Evolutionary conservation across 2,329 filamentous ascomycete species (phyloP).

Genomic region (Colletotrichum caudatum): DNA sequence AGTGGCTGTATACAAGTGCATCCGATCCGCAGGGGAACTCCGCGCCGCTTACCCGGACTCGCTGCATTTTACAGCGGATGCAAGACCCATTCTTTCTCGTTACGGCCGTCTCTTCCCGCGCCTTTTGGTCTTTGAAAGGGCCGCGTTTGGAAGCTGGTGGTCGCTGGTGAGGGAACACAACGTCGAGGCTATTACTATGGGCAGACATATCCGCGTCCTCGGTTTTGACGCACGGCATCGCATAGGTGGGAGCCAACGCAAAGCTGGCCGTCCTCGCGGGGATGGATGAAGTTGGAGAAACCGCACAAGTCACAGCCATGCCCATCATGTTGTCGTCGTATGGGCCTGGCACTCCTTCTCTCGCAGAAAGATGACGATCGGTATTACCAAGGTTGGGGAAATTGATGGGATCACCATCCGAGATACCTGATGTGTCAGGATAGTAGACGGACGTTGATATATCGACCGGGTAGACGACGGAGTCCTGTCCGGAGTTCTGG

Average conservation of each 20-base stretch:
- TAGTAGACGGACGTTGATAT: conserved; percentile 46
- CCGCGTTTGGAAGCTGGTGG: conserved; percentile 59
- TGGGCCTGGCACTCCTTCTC: conserved; percentile 20
- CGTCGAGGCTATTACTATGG: conserved; percentile 45
- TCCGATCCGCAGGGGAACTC: background rate
- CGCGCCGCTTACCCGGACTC: conserved; percentile 65
- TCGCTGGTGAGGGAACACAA: conserved; percentile 51
- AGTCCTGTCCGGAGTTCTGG: conserved; percentile 51
- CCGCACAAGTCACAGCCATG: conserved; percentile 17
- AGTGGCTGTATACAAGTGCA: background rate
- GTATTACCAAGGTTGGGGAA: background rate
- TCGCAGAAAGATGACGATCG: conserved; percentile 6
- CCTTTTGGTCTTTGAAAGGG: conserved; percentile 65
- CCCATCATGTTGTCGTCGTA: conserved; percentile 26
- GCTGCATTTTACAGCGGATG: conserved; percentile 71
- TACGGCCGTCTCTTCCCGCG: conserved; percentile 66
- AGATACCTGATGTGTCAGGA: conserved; percentile 27
- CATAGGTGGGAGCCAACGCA: conserved; percentile 9
- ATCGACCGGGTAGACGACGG: conserved; percentile 55
- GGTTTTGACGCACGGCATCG: conserved; percentile 42
- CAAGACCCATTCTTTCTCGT: conserved; percentile 70
- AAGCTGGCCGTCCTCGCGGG: conserved; percentile 16
- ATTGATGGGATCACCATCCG: background rate
- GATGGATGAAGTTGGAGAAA: conserved; percentile 17
- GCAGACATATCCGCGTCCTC: conserved; percentile 16